phyloP scores from a whole-genome alignment of 2,329 filamentous ascomycete genomes.

The Penicillium sumatraense region DNA sequence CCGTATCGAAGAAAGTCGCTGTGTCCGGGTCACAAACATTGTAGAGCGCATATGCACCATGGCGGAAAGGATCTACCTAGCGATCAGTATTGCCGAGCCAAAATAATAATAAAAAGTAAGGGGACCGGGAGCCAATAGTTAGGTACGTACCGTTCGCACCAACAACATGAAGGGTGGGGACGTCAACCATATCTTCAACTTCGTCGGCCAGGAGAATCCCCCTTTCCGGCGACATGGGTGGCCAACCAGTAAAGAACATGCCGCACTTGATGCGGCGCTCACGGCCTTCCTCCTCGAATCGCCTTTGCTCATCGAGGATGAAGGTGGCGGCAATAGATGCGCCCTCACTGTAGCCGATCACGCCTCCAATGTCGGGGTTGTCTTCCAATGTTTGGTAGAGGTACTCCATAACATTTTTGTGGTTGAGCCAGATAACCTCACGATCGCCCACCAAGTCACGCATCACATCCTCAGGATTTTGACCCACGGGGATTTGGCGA shows the following conservation, averaged over 20 bases:
- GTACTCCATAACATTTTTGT: slow-evolving; percentile 31
- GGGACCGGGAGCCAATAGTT: slow-evolving; percentile 22
- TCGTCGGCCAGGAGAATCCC: slow-evolving; percentile 46
- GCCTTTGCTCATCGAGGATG: slow-evolving; percentile 56
- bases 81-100: slow-evolving; percentile 4
- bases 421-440: slow-evolving; percentile 24
- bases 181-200: slow-evolving; percentile 42
- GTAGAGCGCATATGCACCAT: slow-evolving; percentile 65
- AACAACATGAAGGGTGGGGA: slow-evolving; percentile 49
- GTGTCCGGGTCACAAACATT: slow-evolving; percentile 65
- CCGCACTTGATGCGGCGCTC: slow-evolving; percentile 49
- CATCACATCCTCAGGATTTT: slow-evolving; percentile 26
- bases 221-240: slow-evolving; percentile 40
- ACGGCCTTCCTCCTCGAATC: slow-evolving; percentile 40
- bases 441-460: slow-evolving; percentile 17
- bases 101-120: neutral
- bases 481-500: slow-evolving; percentile 24
- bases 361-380: slow-evolving; percentile 51
- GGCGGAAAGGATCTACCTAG: slow-evolving; percentile 60
- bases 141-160: slow-evolving; percentile 31
- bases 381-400: slow-evolving; percentile 51
- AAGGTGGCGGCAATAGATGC: slow-evolving; percentile 60
- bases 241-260: slow-evolving; percentile 56
- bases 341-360: slow-evolving; percentile 66
- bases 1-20: slow-evolving; percentile 67